A percentile compares a stretch with the other conserved stretches of the same genome.
These are phyloP conservation scores for Alternaria sp. DNA, from an alignment of 2,329 filamentous ascomycete species.

Conservation along the genomic window DNA sequence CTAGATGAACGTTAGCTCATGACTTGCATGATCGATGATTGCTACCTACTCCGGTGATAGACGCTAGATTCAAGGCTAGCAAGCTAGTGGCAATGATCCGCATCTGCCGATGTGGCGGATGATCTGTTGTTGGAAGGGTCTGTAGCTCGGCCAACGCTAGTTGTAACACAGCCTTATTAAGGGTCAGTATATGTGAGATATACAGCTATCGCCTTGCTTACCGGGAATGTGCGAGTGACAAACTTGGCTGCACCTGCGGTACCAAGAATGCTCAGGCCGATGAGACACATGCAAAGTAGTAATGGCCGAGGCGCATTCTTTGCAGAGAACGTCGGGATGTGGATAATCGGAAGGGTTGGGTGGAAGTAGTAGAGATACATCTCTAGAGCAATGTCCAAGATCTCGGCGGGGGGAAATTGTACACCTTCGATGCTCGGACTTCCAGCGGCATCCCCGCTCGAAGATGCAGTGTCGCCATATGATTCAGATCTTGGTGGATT, in stretches of 20 bases:
- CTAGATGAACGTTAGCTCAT: slow-evolving; percentile 23
- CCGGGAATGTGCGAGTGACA: slow-evolving; percentile 55
- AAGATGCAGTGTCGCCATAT: slow-evolving; percentile 40
- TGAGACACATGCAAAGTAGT: slow-evolving; percentile 60
- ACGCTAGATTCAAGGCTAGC: slow-evolving; percentile 57
- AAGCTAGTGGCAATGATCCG: slow-evolving; percentile 56
- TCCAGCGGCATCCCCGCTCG: slow-evolving; percentile 36
- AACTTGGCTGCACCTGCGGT: slow-evolving; percentile 60
- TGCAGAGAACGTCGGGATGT: slow-evolving; percentile 60
- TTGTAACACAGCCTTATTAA: slow-evolving; percentile 42
- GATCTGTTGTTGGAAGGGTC: slow-evolving; percentile 49
- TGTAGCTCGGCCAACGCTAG: slow-evolving; percentile 53
- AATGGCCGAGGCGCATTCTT: slow-evolving; percentile 56
- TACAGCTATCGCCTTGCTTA: slow-evolving; percentile 9
- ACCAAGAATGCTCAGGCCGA: slow-evolving; percentile 59
- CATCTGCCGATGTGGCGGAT: slow-evolving; percentile 52
- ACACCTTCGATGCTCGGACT: slow-evolving; percentile 37
- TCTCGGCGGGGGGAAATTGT: slow-evolving; percentile 58
- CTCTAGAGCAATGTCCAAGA: slow-evolving; percentile 61
- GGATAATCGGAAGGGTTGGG: slow-evolving; percentile 60
- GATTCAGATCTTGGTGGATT: slow-evolving; percentile 31
- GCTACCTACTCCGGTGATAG: slow-evolving; percentile 54
- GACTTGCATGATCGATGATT: no score
- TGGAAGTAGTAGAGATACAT: slow-evolving; percentile 62
- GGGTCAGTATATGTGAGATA: background rate